A percentile compares a stretch with the other conserved stretches of the same genome.
Conservation (phyloP, 2,329 filamentous ascomycete species). For the Hypomyces perniciosus region DNA sequence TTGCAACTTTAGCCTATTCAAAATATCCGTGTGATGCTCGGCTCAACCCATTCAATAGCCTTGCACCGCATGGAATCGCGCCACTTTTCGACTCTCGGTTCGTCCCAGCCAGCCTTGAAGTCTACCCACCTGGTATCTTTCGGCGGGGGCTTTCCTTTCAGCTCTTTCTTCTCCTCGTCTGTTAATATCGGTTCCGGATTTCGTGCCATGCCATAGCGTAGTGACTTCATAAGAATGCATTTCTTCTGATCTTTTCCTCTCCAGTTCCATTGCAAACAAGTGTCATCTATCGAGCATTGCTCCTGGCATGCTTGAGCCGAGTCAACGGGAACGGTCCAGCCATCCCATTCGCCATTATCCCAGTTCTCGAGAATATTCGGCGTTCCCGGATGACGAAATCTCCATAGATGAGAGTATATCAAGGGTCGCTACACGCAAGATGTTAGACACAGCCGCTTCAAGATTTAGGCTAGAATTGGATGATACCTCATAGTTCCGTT, state of each 20-base stretch:
- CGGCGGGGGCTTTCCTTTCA: conserved; percentile 15
- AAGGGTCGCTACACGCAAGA: conserved; percentile 24
- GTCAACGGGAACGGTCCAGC: conserved; percentile 21
- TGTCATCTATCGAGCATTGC: conserved; percentile 20
- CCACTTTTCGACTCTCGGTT: conserved; percentile 22
- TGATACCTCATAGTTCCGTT: conserved; percentile 26
- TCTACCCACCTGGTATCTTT: conserved; percentile 21
- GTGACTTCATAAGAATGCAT: conserved; percentile 23
- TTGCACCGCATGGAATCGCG: conserved; percentile 21
- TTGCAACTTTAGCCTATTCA: neutral
- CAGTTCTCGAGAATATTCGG: conserved; percentile 20
- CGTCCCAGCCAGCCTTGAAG: conserved; percentile 26
- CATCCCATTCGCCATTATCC: conserved; percentile 29
- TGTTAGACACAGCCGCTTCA: neutral
- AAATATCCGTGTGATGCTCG: conserved; percentile 17
- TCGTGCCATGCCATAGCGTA: conserved; percentile 23
- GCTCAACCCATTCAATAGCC: conserved; percentile 28
- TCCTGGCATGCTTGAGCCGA: conserved; percentile 24
- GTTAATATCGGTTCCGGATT: conserved; percentile 14
- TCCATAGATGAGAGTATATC: conserved; percentile 32
- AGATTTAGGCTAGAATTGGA: neutral
- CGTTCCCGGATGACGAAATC: conserved; percentile 30
- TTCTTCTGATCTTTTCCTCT: conserved; percentile 24
- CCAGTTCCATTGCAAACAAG: conserved; percentile 28
- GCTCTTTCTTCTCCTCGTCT: conserved; percentile 20